A percentile compares a stretch with the other conserved stretches of the same genome.
phyloP scores from a whole-genome alignment of 2,329 filamentous ascomycete genomes.

The Ophidiomyces ophidiicola region DNA sequence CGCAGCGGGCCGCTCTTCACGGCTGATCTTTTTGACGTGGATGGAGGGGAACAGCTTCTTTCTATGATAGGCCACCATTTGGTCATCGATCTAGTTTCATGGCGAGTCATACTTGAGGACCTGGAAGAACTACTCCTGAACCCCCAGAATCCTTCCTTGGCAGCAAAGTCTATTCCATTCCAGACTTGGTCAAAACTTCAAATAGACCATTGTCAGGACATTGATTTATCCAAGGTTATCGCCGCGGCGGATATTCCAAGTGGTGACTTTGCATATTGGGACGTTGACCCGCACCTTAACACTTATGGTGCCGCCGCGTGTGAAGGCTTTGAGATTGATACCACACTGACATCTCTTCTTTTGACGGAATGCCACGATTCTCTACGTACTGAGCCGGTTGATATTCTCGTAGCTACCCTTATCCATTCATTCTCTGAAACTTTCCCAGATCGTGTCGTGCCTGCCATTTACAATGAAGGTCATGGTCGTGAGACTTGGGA shows the following conservation, averaged over 20 bases:
- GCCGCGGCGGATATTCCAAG: constrained; percentile 24
- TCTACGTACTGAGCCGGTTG: constrained; percentile 29
- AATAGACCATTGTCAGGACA: constrained; percentile 17
- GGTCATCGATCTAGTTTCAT: constrained; percentile 19
- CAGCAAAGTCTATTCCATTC: constrained; percentile 28
- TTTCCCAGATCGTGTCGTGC: constrained; percentile 33
- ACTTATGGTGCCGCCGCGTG: constrained; percentile 27
- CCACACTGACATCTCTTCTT: constrained; percentile 24
- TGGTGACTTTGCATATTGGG: constrained; percentile 29
- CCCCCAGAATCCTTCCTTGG: constrained; percentile 21
- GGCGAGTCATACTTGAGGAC: constrained; percentile 16
- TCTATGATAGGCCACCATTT: constrained; percentile 27
- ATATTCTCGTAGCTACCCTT: constrained; percentile 28
- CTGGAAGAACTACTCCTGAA: constrained; percentile 20
- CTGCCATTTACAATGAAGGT: constrained; percentile 40
- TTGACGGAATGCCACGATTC: constrained; percentile 24
- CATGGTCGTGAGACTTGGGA: constrained; percentile 39
- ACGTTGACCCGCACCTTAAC: constrained; percentile 24
- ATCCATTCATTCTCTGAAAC: constrained; percentile 34
- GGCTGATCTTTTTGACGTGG: constrained; percentile 27
- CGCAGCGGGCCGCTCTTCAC: constrained; percentile 19
- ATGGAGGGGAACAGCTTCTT: constrained; percentile 18
- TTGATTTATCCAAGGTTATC: constrained; percentile 13
- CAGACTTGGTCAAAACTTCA: constrained; percentile 30
- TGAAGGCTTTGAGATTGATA: constrained; percentile 25